Conservation (phyloP, 2,329 filamentous ascomycete species). For the Curvularia hawaiiensis region DNA sequence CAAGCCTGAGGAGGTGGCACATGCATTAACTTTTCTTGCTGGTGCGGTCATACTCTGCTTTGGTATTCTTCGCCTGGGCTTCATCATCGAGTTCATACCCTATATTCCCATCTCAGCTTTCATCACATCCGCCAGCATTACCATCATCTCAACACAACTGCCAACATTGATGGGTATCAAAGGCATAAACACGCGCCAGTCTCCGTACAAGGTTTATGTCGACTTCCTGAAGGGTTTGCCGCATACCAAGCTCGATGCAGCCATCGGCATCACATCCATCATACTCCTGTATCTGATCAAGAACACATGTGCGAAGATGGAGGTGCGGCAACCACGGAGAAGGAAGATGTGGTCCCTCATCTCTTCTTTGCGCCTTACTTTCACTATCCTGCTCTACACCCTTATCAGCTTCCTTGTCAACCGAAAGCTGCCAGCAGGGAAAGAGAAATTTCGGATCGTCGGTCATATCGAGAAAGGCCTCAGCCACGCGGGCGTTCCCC, state of each 20-base stretch:
- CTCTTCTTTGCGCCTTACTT: conserved; percentile 84
- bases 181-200: conserved; percentile 72
- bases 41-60: conserved; percentile 79
- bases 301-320: conserved; percentile 64
- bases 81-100: conserved; percentile 92
- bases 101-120: conserved; percentile 90
- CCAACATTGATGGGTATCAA: conserved; percentile 78
- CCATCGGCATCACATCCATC: conserved; percentile 84
- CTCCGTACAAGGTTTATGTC: conserved; percentile 83
- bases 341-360: conserved; percentile 82
- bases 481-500: conserved; percentile 73
- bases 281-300: conserved; percentile 69
- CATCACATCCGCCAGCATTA: conserved; percentile 95
- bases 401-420: conserved; percentile 83
- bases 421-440: conserved; percentile 48
- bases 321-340: conserved; percentile 68
- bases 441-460: conserved; percentile 69
- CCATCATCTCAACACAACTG: conserved; percentile 82
- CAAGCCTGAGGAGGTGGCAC: conserved; percentile 71
- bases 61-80: conserved; percentile 79
- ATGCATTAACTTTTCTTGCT: conserved; percentile 75
- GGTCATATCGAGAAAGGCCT: conserved; percentile 82
- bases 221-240: conserved; percentile 77
- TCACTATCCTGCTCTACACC: conserved; percentile 88
- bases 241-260: conserved; percentile 74